Evolutionary conservation across 1,284 basidiomycete genomes (phyloP).

Genomic region (Leucoagaricus sp.): DNA sequence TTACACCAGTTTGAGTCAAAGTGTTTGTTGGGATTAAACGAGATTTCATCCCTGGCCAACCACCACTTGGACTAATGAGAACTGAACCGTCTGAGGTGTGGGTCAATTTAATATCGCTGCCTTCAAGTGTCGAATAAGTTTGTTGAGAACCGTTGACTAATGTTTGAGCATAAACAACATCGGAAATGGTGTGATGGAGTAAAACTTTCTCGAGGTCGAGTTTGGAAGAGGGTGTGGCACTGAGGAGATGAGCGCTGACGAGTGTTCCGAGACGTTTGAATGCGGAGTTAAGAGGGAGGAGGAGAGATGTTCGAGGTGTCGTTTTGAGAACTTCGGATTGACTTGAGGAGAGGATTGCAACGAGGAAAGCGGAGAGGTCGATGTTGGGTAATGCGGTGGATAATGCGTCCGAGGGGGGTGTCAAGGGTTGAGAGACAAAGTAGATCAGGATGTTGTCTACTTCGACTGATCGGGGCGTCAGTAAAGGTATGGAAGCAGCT

Average conservation of each 20-base stretch:
- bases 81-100: constrained; percentile 50
- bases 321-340: constrained; percentile 72
- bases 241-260: constrained; percentile 85
- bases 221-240: constrained; percentile 71
- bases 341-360: constrained; percentile 83
- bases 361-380: constrained; percentile 87
- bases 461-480: constrained; percentile 47
- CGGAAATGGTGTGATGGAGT: constrained; percentile 81
- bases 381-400: constrained; percentile 83
- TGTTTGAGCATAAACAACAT: constrained; percentile 73
- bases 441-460: constrained; percentile 86
- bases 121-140: constrained; percentile 74
- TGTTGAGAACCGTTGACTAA: constrained; percentile 65
- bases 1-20: constrained; percentile 86
- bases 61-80: constrained; percentile 66
- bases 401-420: constrained; percentile 81
- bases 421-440: constrained; percentile 82
- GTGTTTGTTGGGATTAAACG: constrained; percentile 60
- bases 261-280: constrained; percentile 85
- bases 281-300: constrained; percentile 88
- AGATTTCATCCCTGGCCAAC: constrained; percentile 71
- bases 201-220: constrained; percentile 82
- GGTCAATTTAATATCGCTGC: constrained; percentile 68
- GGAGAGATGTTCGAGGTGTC: constrained; percentile 75
- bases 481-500: not conserved